These are phyloP conservation scores for Syncephalastrum monosporum DNA, from an alignment of 371 early-diverging fungal species.

Conservation along the genomic window DNA sequence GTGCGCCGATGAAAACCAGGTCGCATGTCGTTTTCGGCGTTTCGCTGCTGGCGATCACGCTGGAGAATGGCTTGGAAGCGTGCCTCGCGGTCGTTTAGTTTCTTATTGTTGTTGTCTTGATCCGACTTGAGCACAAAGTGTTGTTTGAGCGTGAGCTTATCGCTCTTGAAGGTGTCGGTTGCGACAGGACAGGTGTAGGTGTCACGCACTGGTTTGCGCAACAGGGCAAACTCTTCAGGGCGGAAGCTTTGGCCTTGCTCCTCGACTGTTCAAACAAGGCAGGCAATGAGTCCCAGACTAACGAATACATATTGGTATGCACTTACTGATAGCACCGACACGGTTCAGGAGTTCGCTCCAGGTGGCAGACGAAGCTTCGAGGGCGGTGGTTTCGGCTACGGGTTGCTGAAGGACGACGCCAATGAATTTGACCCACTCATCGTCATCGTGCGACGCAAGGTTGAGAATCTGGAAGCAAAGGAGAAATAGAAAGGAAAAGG, in stretches of 20 bases:
- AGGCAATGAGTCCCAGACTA: neutral
- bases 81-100: too few species aligned
- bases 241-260: constrained; percentile 18
- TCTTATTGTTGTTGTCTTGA: too few species aligned
- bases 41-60: too few species aligned
- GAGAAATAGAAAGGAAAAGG: neutral
- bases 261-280: constrained; percentile 10
- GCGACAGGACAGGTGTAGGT: constrained; percentile 8
- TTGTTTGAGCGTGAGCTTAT: constrained; percentile 14
- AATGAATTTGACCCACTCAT: neutral
- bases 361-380: neutral
- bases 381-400: too few species aligned
- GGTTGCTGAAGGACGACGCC: neutral
- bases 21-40: too few species aligned
- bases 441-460: neutral
- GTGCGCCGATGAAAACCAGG: too few species aligned
- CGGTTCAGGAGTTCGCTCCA: neutral
- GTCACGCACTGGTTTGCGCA: constrained; percentile 8
- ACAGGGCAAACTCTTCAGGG: constrained; percentile 11
- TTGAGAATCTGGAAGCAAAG: constrained; percentile 1
- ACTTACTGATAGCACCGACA: neutral
- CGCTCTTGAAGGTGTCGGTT: constrained; percentile 7
- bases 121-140: constrained; percentile 12
- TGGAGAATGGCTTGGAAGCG: too few species aligned
- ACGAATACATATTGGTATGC: neutral